A percentile compares a stretch with the other conserved stretches of the same genome.
phyloP scores from a whole-genome alignment of 139 green algal genomes.

The Tetraselmis chui region DNA sequence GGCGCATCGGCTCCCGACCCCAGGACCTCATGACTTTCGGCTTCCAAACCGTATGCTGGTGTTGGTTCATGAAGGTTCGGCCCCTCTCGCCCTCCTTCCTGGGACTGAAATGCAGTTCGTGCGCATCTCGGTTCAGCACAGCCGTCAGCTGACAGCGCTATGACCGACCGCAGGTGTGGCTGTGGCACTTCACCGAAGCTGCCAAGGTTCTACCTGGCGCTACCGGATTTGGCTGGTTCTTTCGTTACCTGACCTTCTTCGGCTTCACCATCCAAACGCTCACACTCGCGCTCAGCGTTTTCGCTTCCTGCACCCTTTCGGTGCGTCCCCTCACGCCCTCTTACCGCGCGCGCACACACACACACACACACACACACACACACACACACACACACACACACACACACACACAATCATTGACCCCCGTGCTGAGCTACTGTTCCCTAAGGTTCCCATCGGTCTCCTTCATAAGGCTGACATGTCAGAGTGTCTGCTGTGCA shows the following conservation, averaged over 20 bases:
- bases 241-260: constrained; percentile 72
- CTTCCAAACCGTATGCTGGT: background rate
- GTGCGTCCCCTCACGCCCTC: background rate
- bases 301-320: background rate
- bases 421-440: too few relatives aligned
- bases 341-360: background rate
- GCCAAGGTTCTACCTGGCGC: constrained; percentile 49
- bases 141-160: background rate
- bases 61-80: background rate
- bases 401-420: too few relatives aligned
- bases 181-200: constrained; percentile 52
- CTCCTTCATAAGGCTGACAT: too few relatives aligned
- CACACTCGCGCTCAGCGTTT: background rate
- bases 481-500: too few relatives aligned
- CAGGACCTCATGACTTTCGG: background rate
- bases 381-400: too few relatives aligned
- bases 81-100: background rate
- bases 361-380: background rate
- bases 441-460: too few relatives aligned
- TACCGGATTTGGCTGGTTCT: constrained; percentile 69
- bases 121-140: too few relatives aligned
- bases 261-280: constrained; percentile 57
- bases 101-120: background rate
- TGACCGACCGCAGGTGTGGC: constrained; percentile 31
- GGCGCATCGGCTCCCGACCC: background rate